Percentiles rank a stretch among this genome's conserved stretches.
These are phyloP conservation scores for Nemania sp. DNA, from an alignment of 2,329 filamentous ascomycete species.

Conservation along the genomic window DNA sequence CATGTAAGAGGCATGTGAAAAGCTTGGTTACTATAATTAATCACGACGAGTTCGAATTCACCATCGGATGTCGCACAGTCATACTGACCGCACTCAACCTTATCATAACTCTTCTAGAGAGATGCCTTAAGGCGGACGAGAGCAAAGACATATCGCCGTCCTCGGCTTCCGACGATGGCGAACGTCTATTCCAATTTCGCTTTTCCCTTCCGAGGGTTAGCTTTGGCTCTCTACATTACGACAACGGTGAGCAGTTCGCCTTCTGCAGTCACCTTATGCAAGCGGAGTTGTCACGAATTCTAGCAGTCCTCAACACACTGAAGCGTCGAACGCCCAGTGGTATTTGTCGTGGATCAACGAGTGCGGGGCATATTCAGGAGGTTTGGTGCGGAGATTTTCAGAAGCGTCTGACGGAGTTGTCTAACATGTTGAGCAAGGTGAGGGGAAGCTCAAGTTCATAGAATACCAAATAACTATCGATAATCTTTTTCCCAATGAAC, in stretches of 20 bases:
- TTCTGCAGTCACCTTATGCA: slow-evolving; percentile 3
- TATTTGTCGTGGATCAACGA: neutral
- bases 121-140: neutral
- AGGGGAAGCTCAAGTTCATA: neutral
- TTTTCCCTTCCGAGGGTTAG: neutral
- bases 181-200: neutral
- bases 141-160: neutral
- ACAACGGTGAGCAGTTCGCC: neutral
- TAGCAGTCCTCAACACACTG: neutral
- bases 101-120: neutral
- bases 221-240: slow-evolving; percentile 1
- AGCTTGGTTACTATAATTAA: neutral
- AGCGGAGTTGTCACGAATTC: neutral
- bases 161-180: neutral
- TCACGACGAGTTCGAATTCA: neutral
- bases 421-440: neutral
- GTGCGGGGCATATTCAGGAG: neutral
- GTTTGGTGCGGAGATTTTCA: slow-evolving; percentile 1
- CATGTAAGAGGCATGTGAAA: neutral
- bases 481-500: neutral
- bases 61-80: neutral
- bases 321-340: neutral
- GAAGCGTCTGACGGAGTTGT: neutral
- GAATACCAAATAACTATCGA: neutral
- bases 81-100: neutral